Evolutionary conservation across 2,329 filamentous ascomycete genomes (phyloP).

Genomic region (Fusarium buxicola): DNA sequence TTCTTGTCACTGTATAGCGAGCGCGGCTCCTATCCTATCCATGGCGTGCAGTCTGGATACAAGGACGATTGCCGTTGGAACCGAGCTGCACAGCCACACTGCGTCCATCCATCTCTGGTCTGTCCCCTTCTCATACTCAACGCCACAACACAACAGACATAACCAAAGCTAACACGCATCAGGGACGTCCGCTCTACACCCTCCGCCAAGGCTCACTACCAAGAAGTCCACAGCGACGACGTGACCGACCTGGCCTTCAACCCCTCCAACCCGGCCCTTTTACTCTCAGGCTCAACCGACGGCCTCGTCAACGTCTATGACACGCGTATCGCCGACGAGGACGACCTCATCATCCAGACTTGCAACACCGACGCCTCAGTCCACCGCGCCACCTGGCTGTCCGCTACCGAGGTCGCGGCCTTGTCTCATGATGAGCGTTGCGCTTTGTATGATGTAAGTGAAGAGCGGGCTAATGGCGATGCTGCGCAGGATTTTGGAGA

Average conservation of each 20-base stretch:
- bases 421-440: conserved; percentile 83
- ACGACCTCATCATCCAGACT: conserved; percentile 81
- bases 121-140: conserved; percentile 18
- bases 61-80: conserved; percentile 76
- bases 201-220: conserved; percentile 64
- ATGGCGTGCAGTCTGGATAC: conserved; percentile 69
- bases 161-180: conserved; percentile 38
- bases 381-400: conserved; percentile 79
- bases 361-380: conserved; percentile 82
- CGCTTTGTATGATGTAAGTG: conserved; percentile 76
- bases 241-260: conserved; percentile 71
- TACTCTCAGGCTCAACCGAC: conserved; percentile 83
- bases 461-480: conserved; percentile 69
- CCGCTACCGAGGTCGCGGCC: conserved; percentile 72
- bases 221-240: conserved; percentile 76
- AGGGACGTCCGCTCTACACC: conserved; percentile 69
- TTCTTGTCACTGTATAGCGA: conserved; percentile 49
- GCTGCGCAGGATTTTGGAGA: conserved; percentile 74
- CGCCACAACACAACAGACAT: not conserved
- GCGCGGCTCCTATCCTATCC: conserved; percentile 67
- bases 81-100: conserved; percentile 74
- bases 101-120: conserved; percentile 73
- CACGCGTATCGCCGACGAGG: conserved; percentile 76
- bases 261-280: conserved; percentile 67
- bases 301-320: conserved; percentile 83